A percentile compares a stretch with the other conserved stretches of the same genome.
These are phyloP conservation scores for Arachnopeziza araneosa DNA, from an alignment of 2,329 filamentous ascomycete species.

Conservation along the genomic window DNA sequence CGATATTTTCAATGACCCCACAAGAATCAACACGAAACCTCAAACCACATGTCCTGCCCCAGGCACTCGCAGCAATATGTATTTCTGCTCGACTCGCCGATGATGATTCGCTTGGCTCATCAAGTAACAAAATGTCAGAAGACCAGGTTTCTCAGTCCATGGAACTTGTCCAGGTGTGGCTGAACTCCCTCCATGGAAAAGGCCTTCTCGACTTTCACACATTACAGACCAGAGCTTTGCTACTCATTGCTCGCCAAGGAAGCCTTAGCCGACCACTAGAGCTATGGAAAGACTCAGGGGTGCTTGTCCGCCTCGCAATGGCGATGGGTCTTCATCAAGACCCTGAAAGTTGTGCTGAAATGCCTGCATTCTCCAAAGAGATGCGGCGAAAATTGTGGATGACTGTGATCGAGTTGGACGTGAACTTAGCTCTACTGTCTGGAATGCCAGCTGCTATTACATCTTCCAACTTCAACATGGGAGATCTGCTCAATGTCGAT, in stretches of 20 bases:
- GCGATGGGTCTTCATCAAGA: conserved; percentile 54
- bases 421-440: conserved; percentile 45
- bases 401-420: conserved; percentile 46
- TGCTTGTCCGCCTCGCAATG: conserved; percentile 46
- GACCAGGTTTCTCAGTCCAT: conserved; percentile 8
- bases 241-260: conserved; percentile 12
- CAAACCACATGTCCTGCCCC: conserved; percentile 9
- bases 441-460: conserved; percentile 45
- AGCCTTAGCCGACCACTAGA: conserved; percentile 29
- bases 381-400: conserved; percentile 51
- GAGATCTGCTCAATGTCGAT: conserved; percentile 41
- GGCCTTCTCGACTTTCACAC: conserved; percentile 8
- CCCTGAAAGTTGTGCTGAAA: conserved; percentile 41
- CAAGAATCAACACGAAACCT: not conserved
- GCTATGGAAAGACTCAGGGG: conserved; percentile 5
- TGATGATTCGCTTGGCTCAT: not conserved
- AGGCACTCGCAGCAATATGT: conserved; percentile 12
- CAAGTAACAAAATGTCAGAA: conserved; percentile 6
- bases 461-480: conserved; percentile 42
- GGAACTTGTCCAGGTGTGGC: conserved; percentile 13
- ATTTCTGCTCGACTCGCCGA: conserved; percentile 15
- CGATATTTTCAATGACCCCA: not conserved
- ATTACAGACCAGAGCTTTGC: conserved; percentile 12
- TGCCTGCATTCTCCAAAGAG: conserved; percentile 44
- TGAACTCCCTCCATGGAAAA: conserved; percentile 14